Evolutionary conservation across 371 early-diverging fungal genomes (phyloP).

Genomic region (Rhizopus microsporus): DNA sequence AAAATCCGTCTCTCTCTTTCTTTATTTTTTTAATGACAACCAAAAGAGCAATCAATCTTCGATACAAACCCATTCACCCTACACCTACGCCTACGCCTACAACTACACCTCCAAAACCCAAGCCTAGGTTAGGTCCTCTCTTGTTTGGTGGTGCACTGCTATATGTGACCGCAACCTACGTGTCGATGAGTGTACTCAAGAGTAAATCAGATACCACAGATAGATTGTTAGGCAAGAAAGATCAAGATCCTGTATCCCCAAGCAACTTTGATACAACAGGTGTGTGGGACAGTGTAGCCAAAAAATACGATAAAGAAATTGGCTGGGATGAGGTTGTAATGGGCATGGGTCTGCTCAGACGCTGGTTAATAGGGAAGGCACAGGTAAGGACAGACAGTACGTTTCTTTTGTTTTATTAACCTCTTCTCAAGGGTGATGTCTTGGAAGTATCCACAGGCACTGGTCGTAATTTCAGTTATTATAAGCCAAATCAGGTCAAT

Average conservation of each 20-base stretch:
- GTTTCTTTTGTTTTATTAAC: neutral
- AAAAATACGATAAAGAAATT: slow-evolving; percentile 63
- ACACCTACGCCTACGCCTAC: slow-evolving; percentile 25
- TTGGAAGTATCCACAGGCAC: slow-evolving; percentile 74
- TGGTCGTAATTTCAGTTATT: slow-evolving; percentile 70
- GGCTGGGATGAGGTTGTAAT: slow-evolving; percentile 69
- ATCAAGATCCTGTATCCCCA: slow-evolving; percentile 28
- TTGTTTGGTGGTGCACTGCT: slow-evolving; percentile 48
- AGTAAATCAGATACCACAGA: slow-evolving; percentile 39
- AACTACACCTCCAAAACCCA: slow-evolving; percentile 19
- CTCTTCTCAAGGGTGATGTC: slow-evolving; percentile 48
- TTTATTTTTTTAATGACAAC: slow-evolving; percentile 12
- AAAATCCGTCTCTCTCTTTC: slow-evolving; percentile 6
- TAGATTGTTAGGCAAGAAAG: slow-evolving; percentile 8
- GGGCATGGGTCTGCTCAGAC: slow-evolving; percentile 60
- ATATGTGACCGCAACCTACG: slow-evolving; percentile 48
- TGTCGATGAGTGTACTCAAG: slow-evolving; percentile 50
- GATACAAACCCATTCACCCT: slow-evolving; percentile 14
- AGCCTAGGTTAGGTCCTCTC: slow-evolving; percentile 37
- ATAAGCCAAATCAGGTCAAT: slow-evolving; percentile 38
- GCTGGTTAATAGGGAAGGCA: slow-evolving; percentile 55
- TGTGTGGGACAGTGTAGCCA: slow-evolving; percentile 55
- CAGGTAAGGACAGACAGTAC: slow-evolving; percentile 25
- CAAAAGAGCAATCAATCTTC: slow-evolving; percentile 15
- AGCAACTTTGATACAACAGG: slow-evolving; percentile 42